Base-by-base conservation (phyloP, 1,284 basidiomycete genomes). In the Gymnopus androsaceus region DNA sequence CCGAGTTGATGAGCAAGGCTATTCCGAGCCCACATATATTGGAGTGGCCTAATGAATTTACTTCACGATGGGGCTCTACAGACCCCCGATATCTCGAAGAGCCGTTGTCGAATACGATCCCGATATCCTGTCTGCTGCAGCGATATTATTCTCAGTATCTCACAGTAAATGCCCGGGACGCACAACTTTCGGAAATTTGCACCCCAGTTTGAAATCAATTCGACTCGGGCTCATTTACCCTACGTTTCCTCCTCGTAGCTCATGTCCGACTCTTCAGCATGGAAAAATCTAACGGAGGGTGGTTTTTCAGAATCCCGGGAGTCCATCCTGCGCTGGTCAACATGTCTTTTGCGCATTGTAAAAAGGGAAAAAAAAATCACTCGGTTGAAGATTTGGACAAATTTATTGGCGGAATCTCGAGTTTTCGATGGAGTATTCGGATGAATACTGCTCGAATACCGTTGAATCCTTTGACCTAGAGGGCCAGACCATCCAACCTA, bases 351-450 rank as follows among this genome's bases (percentile, higher is more conserved):
- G 23, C 23, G 34, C 34, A 49, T 12, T 47, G 45, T 34, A 47
- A 47, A 47, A n/a, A n/a, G n/a, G n/a, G n/a, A n/a, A n/a, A n/a
- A n/a, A n/a, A 11, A n/a, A 5, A 17, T 49, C 8, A 34, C 37
- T 27, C 34, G 33, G n/a, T 9, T 38, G 14, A 49, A 36, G 23
- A 36, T 49, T 23, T 49, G 47, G 47, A 49, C 47, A n/a, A 21
- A 31, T 12, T n/a, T 49, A 49, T 15, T 49, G 34, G 47, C 47
- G 33, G 6, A 34, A n/a, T 14, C 31, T 49, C 4, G 23, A 37
- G 4, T 27, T 49, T 36, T 47, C 45, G 27, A 47, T 37, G 47
- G 33, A 49, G 11, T 34, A 34, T 19, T 36, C 34, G 17, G 33
- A 36, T n/a, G 34, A 28, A 12, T 33, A 36, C 34, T 34, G 47